A percentile compares a stretch with the other conserved stretches of the same genome.
phyloP scores from a whole-genome alignment of 306 rosid genomes.

The Vicia sativa region DNA sequence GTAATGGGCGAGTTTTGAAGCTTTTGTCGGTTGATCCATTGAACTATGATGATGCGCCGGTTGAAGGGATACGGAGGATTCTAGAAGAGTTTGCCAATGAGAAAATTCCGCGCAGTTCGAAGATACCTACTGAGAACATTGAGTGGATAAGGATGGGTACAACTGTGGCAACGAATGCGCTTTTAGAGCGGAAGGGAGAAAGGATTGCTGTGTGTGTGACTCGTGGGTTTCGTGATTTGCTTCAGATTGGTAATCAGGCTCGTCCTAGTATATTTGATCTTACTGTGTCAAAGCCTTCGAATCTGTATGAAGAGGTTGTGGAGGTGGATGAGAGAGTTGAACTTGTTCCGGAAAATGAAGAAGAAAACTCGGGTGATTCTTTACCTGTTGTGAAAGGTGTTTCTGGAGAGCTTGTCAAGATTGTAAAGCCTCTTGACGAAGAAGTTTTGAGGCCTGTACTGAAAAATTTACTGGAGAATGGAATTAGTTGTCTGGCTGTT shows the following conservation, averaged over 20 bases:
- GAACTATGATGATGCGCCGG: constrained; percentile 91
- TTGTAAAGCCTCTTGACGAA: constrained; percentile 73
- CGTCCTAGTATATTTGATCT: constrained; percentile 90
- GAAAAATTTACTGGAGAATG: constrained; percentile 59
- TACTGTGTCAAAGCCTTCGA: constrained; percentile 79
- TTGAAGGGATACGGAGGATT: constrained; percentile 85
- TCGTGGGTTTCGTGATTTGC: constrained; percentile 81
- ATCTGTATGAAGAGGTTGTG: constrained; percentile 82
- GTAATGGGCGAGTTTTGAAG: constrained; percentile 76
- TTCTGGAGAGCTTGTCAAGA: constrained; percentile 83
- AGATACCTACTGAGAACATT: constrained; percentile 80
- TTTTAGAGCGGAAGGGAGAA: constrained; percentile 86
- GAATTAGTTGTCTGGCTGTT: constrained; percentile 85
- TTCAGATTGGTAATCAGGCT: constrained; percentile 95
- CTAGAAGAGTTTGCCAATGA: constrained; percentile 66
- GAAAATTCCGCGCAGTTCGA: constrained; percentile 58
- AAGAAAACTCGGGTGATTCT: constrained; percentile 42
- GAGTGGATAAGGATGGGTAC: constrained; percentile 99
- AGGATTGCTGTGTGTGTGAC: constrained; percentile 92
- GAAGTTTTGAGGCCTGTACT: constrained; percentile 63
- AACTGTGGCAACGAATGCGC: constrained; percentile 95
- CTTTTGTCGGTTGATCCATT: constrained; percentile 89
- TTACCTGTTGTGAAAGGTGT: constrained; percentile 58
- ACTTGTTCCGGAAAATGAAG: constrained; percentile 57
- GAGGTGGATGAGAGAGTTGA: constrained; percentile 89